Conservation (phyloP, 129 eudicot species). For the Flaveria bidentis region DNA sequence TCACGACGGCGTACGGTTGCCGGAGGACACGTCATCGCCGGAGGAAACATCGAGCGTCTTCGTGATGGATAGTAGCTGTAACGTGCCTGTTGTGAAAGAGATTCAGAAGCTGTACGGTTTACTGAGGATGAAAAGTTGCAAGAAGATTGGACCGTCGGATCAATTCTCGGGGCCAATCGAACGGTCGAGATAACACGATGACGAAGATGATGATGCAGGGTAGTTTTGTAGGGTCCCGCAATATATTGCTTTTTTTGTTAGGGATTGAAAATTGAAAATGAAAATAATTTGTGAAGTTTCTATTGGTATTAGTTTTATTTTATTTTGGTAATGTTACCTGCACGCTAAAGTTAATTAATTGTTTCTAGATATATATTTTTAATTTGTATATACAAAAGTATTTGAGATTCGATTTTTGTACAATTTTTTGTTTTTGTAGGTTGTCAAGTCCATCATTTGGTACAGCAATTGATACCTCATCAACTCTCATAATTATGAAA, state of each 20-base stretch:
- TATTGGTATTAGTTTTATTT: conserved; percentile 7
- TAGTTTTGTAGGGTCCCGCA: conserved; percentile 11
- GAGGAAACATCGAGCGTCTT: conserved; percentile 35
- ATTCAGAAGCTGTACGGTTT: conserved; percentile 38
- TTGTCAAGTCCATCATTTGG: conserved; percentile 31
- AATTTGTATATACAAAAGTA: conserved; percentile 6
- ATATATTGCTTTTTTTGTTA: not conserved
- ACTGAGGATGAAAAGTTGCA: conserved; percentile 36
- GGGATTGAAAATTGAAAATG: not conserved
- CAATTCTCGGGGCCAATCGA: conserved; percentile 38
- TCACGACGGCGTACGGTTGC: conserved; percentile 26
- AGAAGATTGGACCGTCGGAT: conserved; percentile 54
- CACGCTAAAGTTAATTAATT: conserved; percentile 21
- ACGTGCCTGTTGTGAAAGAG: conserved; percentile 54
- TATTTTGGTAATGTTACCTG: conserved; percentile 27
- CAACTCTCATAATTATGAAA: conserved; percentile 21
- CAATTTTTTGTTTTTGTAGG: conserved; percentile 12
- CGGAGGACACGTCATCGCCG: conserved; percentile 30
- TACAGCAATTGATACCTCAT: conserved; percentile 32
- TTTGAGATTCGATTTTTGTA: conserved; percentile 19
- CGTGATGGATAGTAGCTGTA: conserved; percentile 52
- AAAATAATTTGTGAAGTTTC: conserved; percentile 32
- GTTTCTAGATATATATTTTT: not conserved
- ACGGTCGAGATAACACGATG: conserved; percentile 36
- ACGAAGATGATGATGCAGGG: conserved; percentile 10